A percentile compares a stretch with the other conserved stretches of the same genome.
Conservation (phyloP, 73 alveolate species). For the Tetrahymena malaccensis region DNA sequence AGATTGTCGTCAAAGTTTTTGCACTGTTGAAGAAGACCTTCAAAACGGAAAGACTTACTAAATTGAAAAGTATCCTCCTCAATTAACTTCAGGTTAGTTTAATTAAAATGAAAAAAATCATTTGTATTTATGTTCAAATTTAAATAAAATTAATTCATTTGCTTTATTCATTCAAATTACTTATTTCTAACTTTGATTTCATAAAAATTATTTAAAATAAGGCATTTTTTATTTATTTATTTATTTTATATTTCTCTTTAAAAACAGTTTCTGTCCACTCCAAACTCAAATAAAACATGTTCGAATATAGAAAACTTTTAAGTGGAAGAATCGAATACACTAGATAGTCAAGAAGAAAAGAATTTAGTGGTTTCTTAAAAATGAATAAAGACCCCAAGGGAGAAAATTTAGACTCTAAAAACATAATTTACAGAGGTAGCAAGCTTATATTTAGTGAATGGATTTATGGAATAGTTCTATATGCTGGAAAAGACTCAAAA, state of each 20-base stretch:
- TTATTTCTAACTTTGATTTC: too few relatives aligned
- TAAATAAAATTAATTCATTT: too few relatives aligned
- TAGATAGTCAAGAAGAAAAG: not conserved
- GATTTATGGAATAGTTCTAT: not conserved
- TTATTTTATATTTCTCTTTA: too few relatives aligned
- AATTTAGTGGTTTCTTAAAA: conserved; percentile 19
- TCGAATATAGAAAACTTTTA: not conserved
- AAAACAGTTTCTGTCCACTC: not conserved
- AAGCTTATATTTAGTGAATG: not conserved
- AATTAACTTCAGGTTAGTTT: not conserved
- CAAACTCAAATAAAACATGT: not conserved
- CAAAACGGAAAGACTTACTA: not conserved
- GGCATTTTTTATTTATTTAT: too few relatives aligned
- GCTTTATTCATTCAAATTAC: too few relatives aligned
- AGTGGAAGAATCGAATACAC: not conserved
- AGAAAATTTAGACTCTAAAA: not conserved
- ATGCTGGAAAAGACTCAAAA: not conserved
- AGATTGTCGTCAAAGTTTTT: not conserved
- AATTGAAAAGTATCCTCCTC: not conserved
- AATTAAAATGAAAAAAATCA: too few relatives aligned
- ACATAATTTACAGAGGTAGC: conserved; percentile 15
- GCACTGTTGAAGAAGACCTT: not conserved
- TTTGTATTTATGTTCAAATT: too few relatives aligned
- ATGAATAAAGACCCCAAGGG: conserved; percentile 41
- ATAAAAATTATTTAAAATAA: too few relatives aligned